These are phyloP conservation scores for Fusarium sp. DNA, from an alignment of 2,329 filamentous ascomycete species.

Conservation along the genomic window DNA sequence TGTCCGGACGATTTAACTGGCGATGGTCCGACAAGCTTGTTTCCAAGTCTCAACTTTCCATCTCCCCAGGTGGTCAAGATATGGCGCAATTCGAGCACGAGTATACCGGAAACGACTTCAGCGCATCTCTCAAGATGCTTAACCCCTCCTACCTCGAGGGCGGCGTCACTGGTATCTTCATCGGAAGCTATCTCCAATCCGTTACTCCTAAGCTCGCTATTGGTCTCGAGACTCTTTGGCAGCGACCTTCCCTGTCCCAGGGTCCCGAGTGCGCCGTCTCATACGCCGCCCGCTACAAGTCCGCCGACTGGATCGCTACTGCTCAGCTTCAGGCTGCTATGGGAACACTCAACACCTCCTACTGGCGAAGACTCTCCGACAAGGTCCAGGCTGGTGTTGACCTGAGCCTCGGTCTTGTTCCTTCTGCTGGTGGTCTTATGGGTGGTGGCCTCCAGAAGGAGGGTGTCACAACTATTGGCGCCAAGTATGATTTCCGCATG, in stretches of 20 bases:
- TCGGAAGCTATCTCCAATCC: conserved; percentile 95
- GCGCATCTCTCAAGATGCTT: conserved; percentile 89
- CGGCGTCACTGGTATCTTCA: conserved; percentile 92
- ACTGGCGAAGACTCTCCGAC: conserved; percentile 93
- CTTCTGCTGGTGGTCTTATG: conserved; percentile 76
- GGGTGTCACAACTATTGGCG: conserved; percentile 89
- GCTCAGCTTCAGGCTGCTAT: conserved; percentile 86
- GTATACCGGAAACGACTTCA: conserved; percentile 94
- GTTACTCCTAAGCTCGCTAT: conserved; percentile 88
- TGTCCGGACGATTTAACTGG: conserved; percentile 93
- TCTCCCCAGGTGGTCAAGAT: conserved; percentile 82
- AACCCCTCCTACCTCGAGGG: conserved; percentile 96
- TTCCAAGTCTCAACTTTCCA: conserved; percentile 88
- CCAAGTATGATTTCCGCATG: conserved; percentile 98
- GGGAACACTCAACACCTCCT: conserved; percentile 88
- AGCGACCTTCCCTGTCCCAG: conserved; percentile 84
- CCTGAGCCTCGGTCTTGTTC: conserved; percentile 86
- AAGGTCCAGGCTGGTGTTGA: conserved; percentile 97
- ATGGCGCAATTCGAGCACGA: conserved; percentile 96
- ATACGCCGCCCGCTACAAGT: conserved; percentile 92
- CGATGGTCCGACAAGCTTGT: conserved; percentile 84
- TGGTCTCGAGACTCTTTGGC: conserved; percentile 94
- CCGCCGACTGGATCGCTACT: conserved; percentile 90
- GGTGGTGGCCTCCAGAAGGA: conserved; percentile 83
- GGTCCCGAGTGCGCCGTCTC: conserved; percentile 92